Evolutionary conservation across 345 rosid species (phyloP).

Genomic region (Hirschfeldia incana): DNA sequence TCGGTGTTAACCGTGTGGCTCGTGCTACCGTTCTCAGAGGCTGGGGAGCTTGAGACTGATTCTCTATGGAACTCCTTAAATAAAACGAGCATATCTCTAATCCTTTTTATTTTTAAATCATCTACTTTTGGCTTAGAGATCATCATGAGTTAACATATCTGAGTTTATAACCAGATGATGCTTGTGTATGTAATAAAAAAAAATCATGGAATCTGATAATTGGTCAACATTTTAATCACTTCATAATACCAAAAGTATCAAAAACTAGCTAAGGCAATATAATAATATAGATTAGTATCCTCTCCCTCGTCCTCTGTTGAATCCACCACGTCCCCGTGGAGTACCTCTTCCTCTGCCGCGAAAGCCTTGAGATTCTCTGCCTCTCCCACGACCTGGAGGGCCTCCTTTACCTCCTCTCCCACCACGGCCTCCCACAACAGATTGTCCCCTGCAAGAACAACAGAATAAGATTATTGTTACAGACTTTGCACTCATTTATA

Average conservation of each 20-base stretch:
- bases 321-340: conserved; percentile 53
- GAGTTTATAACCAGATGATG: conserved; percentile 26
- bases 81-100: conserved; percentile 20
- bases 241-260: not conserved
- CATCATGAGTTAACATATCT: conserved; percentile 17
- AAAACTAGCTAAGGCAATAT: not conserved
- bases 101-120: not conserved
- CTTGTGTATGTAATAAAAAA: conserved; percentile 6
- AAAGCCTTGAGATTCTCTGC: conserved; percentile 46
- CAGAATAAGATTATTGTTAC: conserved; percentile 2
- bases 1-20: conserved; percentile 94
- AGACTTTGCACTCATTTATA: not conserved
- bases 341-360: conserved; percentile 66
- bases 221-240: not conserved
- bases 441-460: conserved; percentile 50
- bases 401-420: conserved; percentile 46
- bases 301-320: conserved; percentile 81
- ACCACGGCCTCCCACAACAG: conserved; percentile 41
- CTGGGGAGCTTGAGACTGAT: conserved; percentile 72
- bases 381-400: conserved; percentile 3
- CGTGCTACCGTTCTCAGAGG: conserved; percentile 88
- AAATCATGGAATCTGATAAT: not conserved
- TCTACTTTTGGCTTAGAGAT: conserved; percentile 3
- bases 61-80: conserved; percentile 1
- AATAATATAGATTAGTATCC: conserved; percentile 23